These are phyloP conservation scores for Histomonas meleagridis DNA, from an alignment of 208 protist genomes.

Conservation along the genomic window DNA sequence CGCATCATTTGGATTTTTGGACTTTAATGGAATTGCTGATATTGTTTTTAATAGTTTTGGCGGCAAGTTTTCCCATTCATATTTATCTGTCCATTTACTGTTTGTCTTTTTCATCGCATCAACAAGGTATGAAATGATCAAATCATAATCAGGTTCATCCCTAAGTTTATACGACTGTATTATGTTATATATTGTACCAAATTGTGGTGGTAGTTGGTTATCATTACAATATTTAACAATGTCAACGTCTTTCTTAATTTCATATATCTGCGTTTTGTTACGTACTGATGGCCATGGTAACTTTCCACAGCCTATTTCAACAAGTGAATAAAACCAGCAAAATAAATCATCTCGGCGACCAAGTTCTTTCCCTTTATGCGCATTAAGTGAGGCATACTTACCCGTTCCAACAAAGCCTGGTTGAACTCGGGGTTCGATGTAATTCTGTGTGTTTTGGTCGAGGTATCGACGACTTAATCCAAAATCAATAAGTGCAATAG, in stretches of 20 bases:
- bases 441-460: background rate
- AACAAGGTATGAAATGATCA: background rate
- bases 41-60: background rate
- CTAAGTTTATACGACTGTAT: too few species aligned
- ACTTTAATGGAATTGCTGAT: background rate
- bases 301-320: background rate
- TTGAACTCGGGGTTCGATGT: background rate
- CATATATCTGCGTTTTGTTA: background rate
- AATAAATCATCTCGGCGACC: background rate
- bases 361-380: background rate
- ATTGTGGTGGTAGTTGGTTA: too few species aligned
- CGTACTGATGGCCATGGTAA: background rate
- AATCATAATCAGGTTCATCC: background rate
- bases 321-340: background rate
- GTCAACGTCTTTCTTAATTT: background rate
- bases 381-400: conserved; percentile 26
- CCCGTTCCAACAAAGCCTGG: background rate
- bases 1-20: too few species aligned
- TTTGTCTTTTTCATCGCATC: background rate
- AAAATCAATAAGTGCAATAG: background rate
- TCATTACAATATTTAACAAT: too few species aligned
- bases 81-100: background rate
- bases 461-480: background rate
- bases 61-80: background rate
- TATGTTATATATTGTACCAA: too few species aligned